Base-by-base conservation (phyloP, 345 rosid genomes). In the Lepidium aucheri region DNA sequence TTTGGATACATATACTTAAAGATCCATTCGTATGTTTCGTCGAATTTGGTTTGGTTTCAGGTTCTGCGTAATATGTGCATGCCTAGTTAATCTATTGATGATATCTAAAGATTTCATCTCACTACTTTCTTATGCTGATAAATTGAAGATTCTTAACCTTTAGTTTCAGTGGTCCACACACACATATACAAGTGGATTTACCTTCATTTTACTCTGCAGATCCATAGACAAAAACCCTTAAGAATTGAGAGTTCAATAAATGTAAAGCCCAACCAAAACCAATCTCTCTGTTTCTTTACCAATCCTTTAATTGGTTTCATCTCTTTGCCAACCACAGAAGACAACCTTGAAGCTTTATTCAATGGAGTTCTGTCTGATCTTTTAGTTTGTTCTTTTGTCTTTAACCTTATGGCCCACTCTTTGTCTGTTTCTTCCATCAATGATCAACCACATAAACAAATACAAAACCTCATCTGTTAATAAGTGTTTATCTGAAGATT, bases 391-490 rank as follows among this genome's bases (percentile, higher is more conserved):
- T 63, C 13, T 53, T 63, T 53, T 72, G 53, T 65, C 60, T 64
- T 64, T 64, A 32, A 15, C 46, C 58, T 49, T 46, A 40, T 57
- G 51, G 59, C 45, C 74, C 60, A 67, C 47, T 65, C 17, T 65
- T 72, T 72, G 71, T 74, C 41, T 67, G 63, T 67, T 67, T 68
- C 64, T 55, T 67, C 36, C n/a, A 39, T 54, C 73, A 28, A 28
- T 28, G 32, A 28, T 28, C 32, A 74, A 74, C 77, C 77, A 74
- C 77, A 71, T 40, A 74, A 64, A 57, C 52, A 40, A 53, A 66
- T n/a, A 66, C 10, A 1, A 72, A 53, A 67, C 58, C 43, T 60
- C 70, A 72, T 72, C 66, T 64, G 17, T 72, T 55, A 30, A 32
- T 44, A 72, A 47, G 7, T 57, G 60, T 72, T 72, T 72, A 72